Conservation (phyloP, 768 basidiomycete species). For the Pisolithus orientalis region DNA sequence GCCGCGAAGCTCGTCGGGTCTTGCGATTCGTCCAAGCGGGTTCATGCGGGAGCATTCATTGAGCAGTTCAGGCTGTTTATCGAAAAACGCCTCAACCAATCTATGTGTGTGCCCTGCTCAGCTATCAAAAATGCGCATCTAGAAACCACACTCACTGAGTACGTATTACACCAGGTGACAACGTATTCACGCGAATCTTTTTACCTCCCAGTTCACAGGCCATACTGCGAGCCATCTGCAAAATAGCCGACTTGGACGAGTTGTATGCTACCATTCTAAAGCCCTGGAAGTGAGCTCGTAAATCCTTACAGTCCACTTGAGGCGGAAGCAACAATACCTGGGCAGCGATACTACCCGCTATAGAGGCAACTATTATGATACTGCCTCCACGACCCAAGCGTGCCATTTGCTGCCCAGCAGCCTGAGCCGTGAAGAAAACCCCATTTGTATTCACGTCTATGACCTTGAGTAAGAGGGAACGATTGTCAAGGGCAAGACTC, state of each 20-base stretch:
- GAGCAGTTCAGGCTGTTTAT: conserved; percentile 53
- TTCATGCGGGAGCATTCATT: conserved; percentile 65
- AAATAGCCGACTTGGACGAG: conserved; percentile 68
- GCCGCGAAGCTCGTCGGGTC: conserved; percentile 68
- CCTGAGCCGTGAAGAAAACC: conserved; percentile 56
- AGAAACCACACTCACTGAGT: conserved; percentile 41
- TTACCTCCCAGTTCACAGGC: conserved; percentile 68
- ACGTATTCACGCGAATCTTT: conserved; percentile 65
- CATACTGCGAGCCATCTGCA: conserved; percentile 80
- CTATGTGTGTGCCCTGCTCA: conserved; percentile 24
- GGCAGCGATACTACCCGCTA: conserved; percentile 67
- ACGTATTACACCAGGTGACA: conserved; percentile 75
- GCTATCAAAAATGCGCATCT: conserved; percentile 1
- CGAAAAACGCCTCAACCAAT: conserved; percentile 70
- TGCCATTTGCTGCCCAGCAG: conserved; percentile 52
- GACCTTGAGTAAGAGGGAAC: conserved; percentile 34
- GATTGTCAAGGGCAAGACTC: not conserved
- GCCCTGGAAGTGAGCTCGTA: conserved; percentile 37
- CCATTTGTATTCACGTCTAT: conserved; percentile 61
- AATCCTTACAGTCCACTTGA: not conserved
- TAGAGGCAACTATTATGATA: conserved; percentile 54
- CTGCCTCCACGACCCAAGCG: conserved; percentile 42
- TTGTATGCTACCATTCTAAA: conserved; percentile 78
- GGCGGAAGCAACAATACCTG: conserved; percentile 34
- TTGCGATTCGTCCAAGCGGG: conserved; percentile 64